These are phyloP conservation scores for Aspergillus pseudoglaucus DNA, from an alignment of 2,329 filamentous ascomycete genomes.

Conservation along the genomic window DNA sequence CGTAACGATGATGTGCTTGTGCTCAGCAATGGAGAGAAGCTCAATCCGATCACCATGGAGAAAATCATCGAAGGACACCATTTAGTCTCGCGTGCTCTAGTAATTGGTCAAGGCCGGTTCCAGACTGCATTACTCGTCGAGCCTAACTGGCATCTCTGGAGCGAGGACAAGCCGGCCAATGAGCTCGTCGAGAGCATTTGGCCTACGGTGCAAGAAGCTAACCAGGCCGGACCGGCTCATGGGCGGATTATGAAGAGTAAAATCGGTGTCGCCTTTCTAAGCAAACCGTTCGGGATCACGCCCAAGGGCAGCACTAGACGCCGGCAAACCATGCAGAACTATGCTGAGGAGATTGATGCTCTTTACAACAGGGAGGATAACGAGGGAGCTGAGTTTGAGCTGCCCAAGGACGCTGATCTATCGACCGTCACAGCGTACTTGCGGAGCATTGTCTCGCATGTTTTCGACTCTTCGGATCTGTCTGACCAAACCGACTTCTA, in stretches of 20 bases:
- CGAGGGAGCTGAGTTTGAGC: neutral
- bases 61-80: conserved; percentile 29
- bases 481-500: conserved; percentile 13
- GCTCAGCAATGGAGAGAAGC: conserved; percentile 41
- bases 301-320: conserved; percentile 45
- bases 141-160: conserved; percentile 12
- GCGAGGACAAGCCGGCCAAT: conserved; percentile 6
- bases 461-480: neutral
- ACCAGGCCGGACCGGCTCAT: conserved; percentile 35
- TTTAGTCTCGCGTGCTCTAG: conserved; percentile 24
- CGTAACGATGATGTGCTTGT: conserved; percentile 39
- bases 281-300: conserved; percentile 41
- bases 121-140: conserved; percentile 36
- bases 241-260: conserved; percentile 39
- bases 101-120: conserved; percentile 32
- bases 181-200: conserved; percentile 40
- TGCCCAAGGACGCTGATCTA: neutral
- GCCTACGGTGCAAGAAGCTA: conserved; percentile 40
- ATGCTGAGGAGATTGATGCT: conserved; percentile 42
- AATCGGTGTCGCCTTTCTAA: conserved; percentile 36
- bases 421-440: neutral
- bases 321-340: conserved; percentile 34
- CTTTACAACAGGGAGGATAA: conserved; percentile 28
- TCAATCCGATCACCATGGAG: conserved; percentile 40
- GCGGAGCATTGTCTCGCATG: neutral